These are phyloP conservation scores for Jackrogersella multiformis DNA, from an alignment of 495 filamentous ascomycete species.

Conservation along the genomic window DNA sequence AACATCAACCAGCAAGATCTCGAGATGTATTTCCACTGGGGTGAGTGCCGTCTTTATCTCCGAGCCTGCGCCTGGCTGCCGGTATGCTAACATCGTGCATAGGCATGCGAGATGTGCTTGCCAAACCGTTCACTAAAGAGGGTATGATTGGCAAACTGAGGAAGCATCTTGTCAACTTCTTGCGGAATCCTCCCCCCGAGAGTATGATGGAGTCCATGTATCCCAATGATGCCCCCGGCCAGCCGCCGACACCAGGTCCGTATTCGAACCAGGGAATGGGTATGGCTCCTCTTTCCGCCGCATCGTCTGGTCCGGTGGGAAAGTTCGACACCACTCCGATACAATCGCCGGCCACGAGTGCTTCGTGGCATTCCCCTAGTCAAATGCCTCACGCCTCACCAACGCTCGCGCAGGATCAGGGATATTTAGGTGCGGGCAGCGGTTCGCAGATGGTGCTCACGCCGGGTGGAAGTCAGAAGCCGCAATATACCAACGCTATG, in stretches of 20 bases:
- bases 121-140: slow-evolving; percentile 97
- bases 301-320: slow-evolving; percentile 54
- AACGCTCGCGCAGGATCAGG: slow-evolving; percentile 53
- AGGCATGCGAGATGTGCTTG: slow-evolving; percentile 99
- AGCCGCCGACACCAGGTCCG: slow-evolving; percentile 45
- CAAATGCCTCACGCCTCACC: slow-evolving; percentile 72
- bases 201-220: slow-evolving; percentile 46
- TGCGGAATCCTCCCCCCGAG: slow-evolving; percentile 58
- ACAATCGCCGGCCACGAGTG: slow-evolving; percentile 74
- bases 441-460: slow-evolving; percentile 56
- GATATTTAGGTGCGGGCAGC: slow-evolving; percentile 52
- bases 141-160: slow-evolving; percentile 90
- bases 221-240: slow-evolving; percentile 39
- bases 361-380: slow-evolving; percentile 78
- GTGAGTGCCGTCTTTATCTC: slow-evolving; percentile 61
- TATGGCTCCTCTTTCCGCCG: slow-evolving; percentile 56
- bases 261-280: slow-evolving; percentile 70
- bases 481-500: slow-evolving; percentile 47
- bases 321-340: slow-evolving; percentile 87
- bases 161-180: slow-evolving; percentile 82
- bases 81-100: slow-evolving; percentile 35
- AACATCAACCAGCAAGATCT: slow-evolving; percentile 98
- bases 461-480: slow-evolving; percentile 53
- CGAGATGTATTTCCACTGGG: slow-evolving; percentile 95
- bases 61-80: neutral